Conservation (phyloP, 176 grass and related monocot species). For the Tuctoria greenei region DNA sequence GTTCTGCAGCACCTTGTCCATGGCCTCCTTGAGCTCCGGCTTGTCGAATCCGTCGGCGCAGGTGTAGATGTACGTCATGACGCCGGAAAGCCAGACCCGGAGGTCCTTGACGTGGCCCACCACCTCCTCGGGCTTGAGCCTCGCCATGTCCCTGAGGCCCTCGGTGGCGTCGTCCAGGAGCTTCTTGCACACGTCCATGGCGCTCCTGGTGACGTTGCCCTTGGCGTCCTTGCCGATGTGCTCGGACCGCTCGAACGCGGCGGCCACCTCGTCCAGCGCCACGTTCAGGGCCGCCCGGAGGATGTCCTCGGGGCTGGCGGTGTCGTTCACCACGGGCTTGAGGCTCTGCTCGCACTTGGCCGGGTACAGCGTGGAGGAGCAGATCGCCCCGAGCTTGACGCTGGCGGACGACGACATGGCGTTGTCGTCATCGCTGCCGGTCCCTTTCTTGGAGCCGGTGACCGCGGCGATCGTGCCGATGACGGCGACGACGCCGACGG, state of each 20-base stretch:
- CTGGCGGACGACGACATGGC: constrained; percentile 39
- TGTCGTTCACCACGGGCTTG: constrained; percentile 37
- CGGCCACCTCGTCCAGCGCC: constrained; percentile 50
- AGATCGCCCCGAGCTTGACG: constrained; percentile 55
- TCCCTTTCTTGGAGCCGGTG: constrained; percentile 28
- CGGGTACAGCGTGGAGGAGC: constrained; percentile 65
- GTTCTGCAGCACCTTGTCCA: constrained; percentile 66
- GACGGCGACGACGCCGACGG: constrained; percentile 66
- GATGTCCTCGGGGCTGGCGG: constrained; percentile 45
- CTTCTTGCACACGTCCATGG: constrained; percentile 66
- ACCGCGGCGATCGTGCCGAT: constrained; percentile 65
- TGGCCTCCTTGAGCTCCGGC: constrained; percentile 55
- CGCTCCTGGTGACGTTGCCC: constrained; percentile 42
- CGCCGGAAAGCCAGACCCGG: constrained; percentile 55
- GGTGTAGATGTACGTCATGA: constrained; percentile 73
- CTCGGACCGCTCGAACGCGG: constrained; percentile 21
- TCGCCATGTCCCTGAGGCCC: constrained; percentile 48
- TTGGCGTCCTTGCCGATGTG: constrained; percentile 42
- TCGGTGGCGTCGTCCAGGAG: constrained; percentile 57
- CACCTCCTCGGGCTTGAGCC: constrained; percentile 34
- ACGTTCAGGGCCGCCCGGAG: constrained; percentile 49
- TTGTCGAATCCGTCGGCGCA: constrained; percentile 83
- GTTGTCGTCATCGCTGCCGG: not conserved
- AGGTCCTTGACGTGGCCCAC: constrained; percentile 47
- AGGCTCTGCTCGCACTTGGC: constrained; percentile 65